Base-by-base conservation (phyloP, 495 filamentous ascomycete species). In the Penicillium bovifimosum region DNA sequence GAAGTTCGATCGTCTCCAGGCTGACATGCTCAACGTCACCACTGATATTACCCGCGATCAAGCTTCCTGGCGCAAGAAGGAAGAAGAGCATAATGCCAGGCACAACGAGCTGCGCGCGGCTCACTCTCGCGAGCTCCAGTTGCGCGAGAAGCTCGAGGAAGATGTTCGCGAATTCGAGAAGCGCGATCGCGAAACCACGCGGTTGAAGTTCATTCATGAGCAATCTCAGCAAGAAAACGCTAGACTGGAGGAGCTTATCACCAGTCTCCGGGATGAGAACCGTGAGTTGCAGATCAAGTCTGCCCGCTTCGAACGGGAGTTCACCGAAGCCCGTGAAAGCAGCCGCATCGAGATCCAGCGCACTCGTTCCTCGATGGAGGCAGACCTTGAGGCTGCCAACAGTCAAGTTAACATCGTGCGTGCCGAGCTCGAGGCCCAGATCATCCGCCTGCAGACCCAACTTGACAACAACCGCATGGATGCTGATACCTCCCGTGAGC, bases 1-100 rank as follows among this genome's bases (percentile, higher is more conserved):
- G 61, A 92, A 91, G 64, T 85, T 96, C 60, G 81, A 90, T 57
- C 79, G 77, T 47, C 70, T 97, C 41, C 90, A 96, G 70, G 80
- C 86, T 56, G 88, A 96, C 49, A 89, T 97, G 85, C 79, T 82
- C 9, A 75, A 71, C 45, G 83, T 87, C n/a, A 84, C 86, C 48
- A 76, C 78, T 38, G 85, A 95, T 46, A 82, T 96, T 47, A 81
- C 83, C 13, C 80, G 84, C 50, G 90, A 96, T 62, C 89, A 90
- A 61, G 80, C 84, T n/a, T 73, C 78, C 18, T 89, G 84, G 72
- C 75, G 77, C 40, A 83, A 84, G 69, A 85, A 80, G 56, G 86
- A 92, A 59, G 82, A 91, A 59, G 80, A 86, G 40, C 79, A 88
- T 52, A 73, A 81, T 47, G 85, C 84, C 54, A 82, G 81, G 48